Evolutionary conservation across 495 filamentous ascomycete genomes (phyloP), one percentile per base, ranked within the genome.

Genomic region (Penicillium dipodomyicola): DNA sequence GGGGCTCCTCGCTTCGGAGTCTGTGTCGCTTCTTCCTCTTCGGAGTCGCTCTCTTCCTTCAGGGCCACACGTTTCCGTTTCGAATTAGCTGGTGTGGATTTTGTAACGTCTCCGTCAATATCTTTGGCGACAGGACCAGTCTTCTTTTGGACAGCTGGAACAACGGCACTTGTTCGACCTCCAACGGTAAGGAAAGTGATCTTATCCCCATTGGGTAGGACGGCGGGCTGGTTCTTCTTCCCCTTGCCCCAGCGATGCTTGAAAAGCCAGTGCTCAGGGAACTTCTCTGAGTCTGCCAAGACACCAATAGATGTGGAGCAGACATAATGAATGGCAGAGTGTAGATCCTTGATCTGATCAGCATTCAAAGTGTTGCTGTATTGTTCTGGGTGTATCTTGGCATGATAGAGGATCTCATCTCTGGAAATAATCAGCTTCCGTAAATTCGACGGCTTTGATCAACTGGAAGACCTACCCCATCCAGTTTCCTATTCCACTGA

Each of bases 401-500:
- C 86, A 61, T 96, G 84, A 63, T 89, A 97, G 27, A 98, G 68
- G 29, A 96, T 86, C 61, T 98, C 94, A 65, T 98, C 94, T 0
- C 84, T 87, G 40, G 32, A 29, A 48, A 20, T 19, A 5, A 44
- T 72, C 35, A 72, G 62, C 37, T 6, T 35, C 10, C 5, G 17
- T 19, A 52, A 51, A 23, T 15, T 33, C 17, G 17, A 46, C 33
- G 5, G 32, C 12, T 25, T 51, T 39, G 4, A 30, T 15, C 48
- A 43, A 47, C 8, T 8, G 15, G 54, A 32, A 45, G n/a, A 66
- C 80, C 58, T 75, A 86, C 83, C 84, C 91, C 60, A 98, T 91
- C 94, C 93, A 97, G 62, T 97, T 97, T 2, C 94, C 94, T 47
- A 98, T 90, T 5, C 94, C 94, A 63, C 90, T 92, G 49, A 97